Evolutionary conservation across 2,329 filamentous ascomycete species (phyloP).

Genomic region (Colletotrichum cereale): DNA sequence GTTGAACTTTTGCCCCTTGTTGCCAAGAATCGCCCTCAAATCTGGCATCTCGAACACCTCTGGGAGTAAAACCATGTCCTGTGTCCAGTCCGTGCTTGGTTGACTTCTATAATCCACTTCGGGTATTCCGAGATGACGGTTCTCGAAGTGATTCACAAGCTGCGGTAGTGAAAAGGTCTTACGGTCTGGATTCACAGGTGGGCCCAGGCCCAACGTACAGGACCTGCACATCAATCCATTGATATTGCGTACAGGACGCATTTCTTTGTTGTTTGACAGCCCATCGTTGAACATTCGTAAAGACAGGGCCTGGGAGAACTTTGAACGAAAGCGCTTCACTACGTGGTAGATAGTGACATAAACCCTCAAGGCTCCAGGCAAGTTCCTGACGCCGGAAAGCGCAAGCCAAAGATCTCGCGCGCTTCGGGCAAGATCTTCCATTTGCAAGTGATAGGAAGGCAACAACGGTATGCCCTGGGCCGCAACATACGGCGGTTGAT

Average conservation of each 20-base stretch:
- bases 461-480: neutral
- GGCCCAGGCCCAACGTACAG: constrained; percentile 53
- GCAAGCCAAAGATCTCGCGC: constrained; percentile 74
- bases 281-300: constrained; percentile 71
- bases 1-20: constrained; percentile 49
- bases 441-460: constrained; percentile 54
- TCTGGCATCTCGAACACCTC: constrained; percentile 49
- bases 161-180: constrained; percentile 68
- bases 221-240: constrained; percentile 67
- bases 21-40: constrained; percentile 46
- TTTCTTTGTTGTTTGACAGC: constrained; percentile 66
- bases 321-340: constrained; percentile 66
- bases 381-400: constrained; percentile 69
- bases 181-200: constrained; percentile 48
- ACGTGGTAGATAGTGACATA: constrained; percentile 74
- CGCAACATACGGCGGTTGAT: constrained; percentile 4
- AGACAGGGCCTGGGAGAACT: constrained; percentile 68
- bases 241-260: constrained; percentile 67
- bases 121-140: constrained; percentile 48
- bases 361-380: constrained; percentile 73
- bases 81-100: constrained; percentile 56
- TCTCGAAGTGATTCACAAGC: constrained; percentile 70
- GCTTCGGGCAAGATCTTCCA: constrained; percentile 66
- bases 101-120: neutral
- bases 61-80: constrained; percentile 60